Percentiles rank a stretch among this genome's conserved stretches.
phyloP scores from a whole-genome alignment of 2,329 filamentous ascomycete species.

The Colletotrichum chrysophilum region DNA sequence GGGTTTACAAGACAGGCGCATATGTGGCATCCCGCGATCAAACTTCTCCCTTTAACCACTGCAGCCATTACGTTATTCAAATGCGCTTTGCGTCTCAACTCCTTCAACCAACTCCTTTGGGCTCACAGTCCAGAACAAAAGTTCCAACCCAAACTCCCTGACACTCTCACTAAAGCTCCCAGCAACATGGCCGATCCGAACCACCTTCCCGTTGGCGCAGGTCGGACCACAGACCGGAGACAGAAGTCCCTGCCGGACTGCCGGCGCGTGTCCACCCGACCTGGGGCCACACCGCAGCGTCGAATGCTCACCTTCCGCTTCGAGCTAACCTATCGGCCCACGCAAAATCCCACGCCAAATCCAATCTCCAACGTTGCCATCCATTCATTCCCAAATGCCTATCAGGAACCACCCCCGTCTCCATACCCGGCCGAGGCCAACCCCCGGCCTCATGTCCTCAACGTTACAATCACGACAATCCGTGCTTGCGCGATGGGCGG shows the following conservation, averaged over 20 bases:
- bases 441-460: background rate
- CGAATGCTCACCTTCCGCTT: slow-evolving; percentile 15
- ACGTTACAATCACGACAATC: background rate
- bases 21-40: too few relatives aligned
- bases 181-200: background rate
- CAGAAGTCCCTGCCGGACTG: slow-evolving; percentile 12
- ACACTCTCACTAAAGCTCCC: background rate
- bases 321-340: slow-evolving; percentile 9
- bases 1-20: too few relatives aligned
- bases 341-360: background rate
- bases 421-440: background rate
- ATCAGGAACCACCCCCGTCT: background rate
- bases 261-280: background rate
- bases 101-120: background rate
- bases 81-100: rapidly evolving
- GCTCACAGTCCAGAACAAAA: background rate
- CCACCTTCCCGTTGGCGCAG: slow-evolving; percentile 14
- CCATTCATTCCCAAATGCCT: background rate
- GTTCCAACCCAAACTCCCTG: background rate
- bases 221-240: background rate
- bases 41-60: rapidly evolving
- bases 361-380: background rate
- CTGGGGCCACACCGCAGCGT: background rate
- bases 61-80: background rate
- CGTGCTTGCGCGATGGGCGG: background rate